Evolutionary conservation across 2,329 filamentous ascomycete species (phyloP), one percentile per base, ranked within the genome.

Genomic region (Hyphodiscus sp.): DNA sequence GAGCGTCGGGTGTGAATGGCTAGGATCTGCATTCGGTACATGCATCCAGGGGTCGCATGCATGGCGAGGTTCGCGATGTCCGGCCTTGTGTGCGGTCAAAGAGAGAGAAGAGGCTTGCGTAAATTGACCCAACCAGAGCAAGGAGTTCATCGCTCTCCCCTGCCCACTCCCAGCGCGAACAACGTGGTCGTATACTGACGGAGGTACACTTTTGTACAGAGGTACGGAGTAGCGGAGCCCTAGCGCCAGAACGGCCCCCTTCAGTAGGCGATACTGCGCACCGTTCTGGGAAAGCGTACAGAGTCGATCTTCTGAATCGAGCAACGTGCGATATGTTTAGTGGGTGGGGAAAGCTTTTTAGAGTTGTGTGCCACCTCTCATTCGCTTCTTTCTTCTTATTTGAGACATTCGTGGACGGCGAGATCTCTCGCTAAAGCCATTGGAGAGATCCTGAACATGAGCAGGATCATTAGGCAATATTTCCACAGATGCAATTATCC

Each of bases 351-450:
- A 56, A 47, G 29, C 45, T 38, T 13, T 59, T 58, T 50, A 54
- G 33, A 54, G 50, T 58, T 38, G 33, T n/a, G 33, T 38, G 33
- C 33, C 54, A 42, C 33, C 44, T 6, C 47, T 48, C 8, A 42
- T 54, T 56, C 53, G 54, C 60, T 62, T 59, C 47, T 38, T 45
- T 49, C 44, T 50, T 52, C 60, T 56, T 52, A 54, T 60, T 47
- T 53, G 20, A 59, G 60, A 60, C 54, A 51, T 30, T 41, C 19
- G 47, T 49, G 54, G 46, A 46, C 51, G 46, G 54, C 52, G 51
- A 54, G 53, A 56, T 51, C 18, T 20, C 20, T 18, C 30, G 42
- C 53, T 49, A 51, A 48, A 23, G 30, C 18, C 8, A 54, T 51
- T 41, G 45, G 51, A 50, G 20, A 3, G 13, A 20, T 23, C 42